These are phyloP conservation scores for Speleostelium caveatum DNA, from an alignment of 78 protist species.

Conservation along the genomic window DNA sequence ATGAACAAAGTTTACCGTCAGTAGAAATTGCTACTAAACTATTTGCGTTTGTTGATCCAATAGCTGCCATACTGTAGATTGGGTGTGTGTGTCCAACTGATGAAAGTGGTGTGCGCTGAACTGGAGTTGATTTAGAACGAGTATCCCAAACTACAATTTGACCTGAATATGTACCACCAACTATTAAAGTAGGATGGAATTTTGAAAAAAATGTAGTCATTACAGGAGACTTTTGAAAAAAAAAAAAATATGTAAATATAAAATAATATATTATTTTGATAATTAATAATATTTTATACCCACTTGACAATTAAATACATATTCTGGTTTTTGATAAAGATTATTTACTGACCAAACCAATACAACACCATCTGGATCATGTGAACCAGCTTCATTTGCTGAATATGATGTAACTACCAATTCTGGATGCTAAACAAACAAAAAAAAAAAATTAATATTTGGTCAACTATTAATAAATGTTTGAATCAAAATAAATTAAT, in stretches of 20 bases:
- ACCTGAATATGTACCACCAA: conserved; percentile 89
- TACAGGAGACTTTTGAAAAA: conserved; percentile 56
- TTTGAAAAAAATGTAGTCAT: conserved; percentile 73
- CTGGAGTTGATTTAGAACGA: conserved; percentile 89
- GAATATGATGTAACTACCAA: conserved; percentile 79
- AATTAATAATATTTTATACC: neutral
- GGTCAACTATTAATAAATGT: neutral
- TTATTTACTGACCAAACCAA: conserved; percentile 81
- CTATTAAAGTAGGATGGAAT: conserved; percentile 78
- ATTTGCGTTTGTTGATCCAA: conserved; percentile 90
- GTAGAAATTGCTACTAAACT: conserved; percentile 84
- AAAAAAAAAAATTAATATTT: neutral
- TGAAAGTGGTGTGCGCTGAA: conserved; percentile 85
- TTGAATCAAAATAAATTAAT: neutral
- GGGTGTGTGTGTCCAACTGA: conserved; percentile 92
- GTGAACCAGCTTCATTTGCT: conserved; percentile 65
- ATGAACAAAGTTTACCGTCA: conserved; percentile 89
- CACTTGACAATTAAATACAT: conserved; percentile 75
- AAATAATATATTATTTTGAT: conserved; percentile 21
- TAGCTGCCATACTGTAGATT: conserved; percentile 79
- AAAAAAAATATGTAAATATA: conserved; percentile 13
- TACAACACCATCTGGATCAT: conserved; percentile 89
- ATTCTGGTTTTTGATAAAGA: conserved; percentile 83
- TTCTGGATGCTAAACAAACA: conserved; percentile 88
- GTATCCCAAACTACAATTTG: conserved; percentile 92